These are phyloP conservation scores for Trichosporon sp. DNA, from an alignment of 1,284 basidiomycete species.

Conservation along the genomic window DNA sequence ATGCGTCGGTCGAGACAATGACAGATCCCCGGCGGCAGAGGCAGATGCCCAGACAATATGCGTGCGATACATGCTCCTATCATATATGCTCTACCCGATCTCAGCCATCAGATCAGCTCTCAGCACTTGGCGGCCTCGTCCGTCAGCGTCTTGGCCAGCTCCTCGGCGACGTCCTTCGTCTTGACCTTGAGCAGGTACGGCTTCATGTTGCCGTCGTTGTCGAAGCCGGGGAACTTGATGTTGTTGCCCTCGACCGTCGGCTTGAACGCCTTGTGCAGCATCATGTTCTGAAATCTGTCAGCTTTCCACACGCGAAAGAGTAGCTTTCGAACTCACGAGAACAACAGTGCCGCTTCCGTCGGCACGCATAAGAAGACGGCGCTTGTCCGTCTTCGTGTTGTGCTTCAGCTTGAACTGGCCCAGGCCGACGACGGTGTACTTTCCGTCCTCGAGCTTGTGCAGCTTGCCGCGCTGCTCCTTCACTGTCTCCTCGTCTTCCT, in stretches of 20 bases:
- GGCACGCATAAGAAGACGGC: conserved; percentile 51
- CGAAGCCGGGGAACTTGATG: conserved; percentile 47
- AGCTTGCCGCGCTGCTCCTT: conserved; percentile 67
- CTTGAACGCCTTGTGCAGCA: conserved; percentile 35
- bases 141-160: conserved; percentile 66
- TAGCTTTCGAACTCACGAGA: conserved; percentile 39
- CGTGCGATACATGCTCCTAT: not conserved
- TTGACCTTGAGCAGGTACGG: conserved; percentile 68
- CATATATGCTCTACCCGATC: not conserved
- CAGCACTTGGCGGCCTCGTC: conserved; percentile 59
- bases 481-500: conserved; percentile 76
- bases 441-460: conserved; percentile 62
- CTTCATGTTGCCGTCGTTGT: conserved; percentile 59
- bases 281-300: conserved; percentile 46
- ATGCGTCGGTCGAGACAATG: conserved; percentile 17
- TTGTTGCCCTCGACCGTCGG: conserved; percentile 37
- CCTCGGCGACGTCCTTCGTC: conserved; percentile 65
- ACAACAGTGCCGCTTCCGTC: conserved; percentile 50
- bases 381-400: conserved; percentile 41
- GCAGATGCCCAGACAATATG: not conserved
- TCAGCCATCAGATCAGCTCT: not conserved
- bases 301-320: not conserved
- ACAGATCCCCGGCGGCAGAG: not conserved
- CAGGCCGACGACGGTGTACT: conserved; percentile 48
- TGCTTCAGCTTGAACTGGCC: conserved; percentile 52